Conservation (phyloP, 2,329 filamentous ascomycete species). For the Colletotrichum lupini region DNA sequence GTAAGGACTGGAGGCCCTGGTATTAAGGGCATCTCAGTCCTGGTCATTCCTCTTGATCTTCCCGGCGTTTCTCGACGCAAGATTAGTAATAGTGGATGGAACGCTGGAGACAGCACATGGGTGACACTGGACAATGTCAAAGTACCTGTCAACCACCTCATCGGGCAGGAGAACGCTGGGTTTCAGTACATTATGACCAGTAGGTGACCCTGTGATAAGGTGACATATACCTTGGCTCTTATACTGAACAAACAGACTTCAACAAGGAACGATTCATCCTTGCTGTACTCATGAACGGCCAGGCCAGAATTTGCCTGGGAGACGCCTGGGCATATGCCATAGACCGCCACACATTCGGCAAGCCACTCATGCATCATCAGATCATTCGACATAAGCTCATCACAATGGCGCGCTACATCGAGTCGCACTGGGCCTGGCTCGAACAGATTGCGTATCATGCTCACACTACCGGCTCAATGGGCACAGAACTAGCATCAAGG, state of each 20-base stretch:
- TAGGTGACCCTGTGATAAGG: neutral
- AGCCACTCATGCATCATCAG: constrained; percentile 66
- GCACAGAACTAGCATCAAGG: constrained; percentile 43
- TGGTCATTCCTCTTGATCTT: constrained; percentile 64
- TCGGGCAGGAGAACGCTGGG: constrained; percentile 65
- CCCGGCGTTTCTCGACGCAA: constrained; percentile 61
- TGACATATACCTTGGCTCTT: neutral
- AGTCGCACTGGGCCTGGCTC: constrained; percentile 70
- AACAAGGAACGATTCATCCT: constrained; percentile 70
- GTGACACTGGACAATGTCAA: constrained; percentile 66
- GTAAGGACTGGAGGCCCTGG: constrained; percentile 68
- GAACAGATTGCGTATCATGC: constrained; percentile 70
- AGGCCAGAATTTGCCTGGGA: constrained; percentile 66
- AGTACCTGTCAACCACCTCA: constrained; percentile 64
- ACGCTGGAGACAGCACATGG: constrained; percentile 69
- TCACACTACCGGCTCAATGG: constrained; percentile 40
- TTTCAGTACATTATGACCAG: constrained; percentile 67
- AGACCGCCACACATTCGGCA: constrained; percentile 67
- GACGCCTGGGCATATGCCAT: constrained; percentile 63
- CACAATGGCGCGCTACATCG: constrained; percentile 67
- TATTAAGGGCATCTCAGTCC: constrained; percentile 63
- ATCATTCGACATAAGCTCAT: constrained; percentile 70
- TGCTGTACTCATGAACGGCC: constrained; percentile 65
- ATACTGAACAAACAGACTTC: constrained; percentile 53
- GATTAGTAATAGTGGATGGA: constrained; percentile 70